A percentile compares a stretch with the other conserved stretches of the same genome.
phyloP scores from a whole-genome alignment of 306 rosid species.

The Mucuna pruriens region DNA sequence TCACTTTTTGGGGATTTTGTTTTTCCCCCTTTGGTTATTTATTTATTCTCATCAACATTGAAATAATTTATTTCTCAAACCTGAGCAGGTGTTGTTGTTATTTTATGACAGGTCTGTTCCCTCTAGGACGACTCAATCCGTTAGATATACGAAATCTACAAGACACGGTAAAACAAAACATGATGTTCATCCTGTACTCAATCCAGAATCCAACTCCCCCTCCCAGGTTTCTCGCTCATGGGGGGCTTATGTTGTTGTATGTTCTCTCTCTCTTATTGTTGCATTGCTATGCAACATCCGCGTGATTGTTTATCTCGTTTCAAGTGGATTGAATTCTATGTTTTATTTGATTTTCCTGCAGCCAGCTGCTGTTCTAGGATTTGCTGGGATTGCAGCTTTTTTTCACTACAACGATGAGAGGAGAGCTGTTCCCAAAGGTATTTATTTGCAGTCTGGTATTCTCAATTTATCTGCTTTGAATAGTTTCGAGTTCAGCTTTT shows the following conservation, averaged over 20 bases:
- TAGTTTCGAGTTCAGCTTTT: neutral
- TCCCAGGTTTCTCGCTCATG: conserved; percentile 53
- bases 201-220: conserved; percentile 37
- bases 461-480: neutral
- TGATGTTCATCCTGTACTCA: conserved; percentile 35
- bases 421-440: conserved; percentile 83
- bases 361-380: conserved; percentile 71
- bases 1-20: conserved; percentile 5
- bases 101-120: conserved; percentile 58
- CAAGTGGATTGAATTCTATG: neutral
- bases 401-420: conserved; percentile 82
- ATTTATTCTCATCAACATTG: neutral
- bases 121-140: conserved; percentile 51
- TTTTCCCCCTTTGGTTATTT: neutral
- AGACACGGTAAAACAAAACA: conserved; percentile 44
- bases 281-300: neutral
- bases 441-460: conserved; percentile 34
- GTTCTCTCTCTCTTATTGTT: conserved; percentile 12
- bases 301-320: neutral
- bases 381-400: conserved; percentile 73
- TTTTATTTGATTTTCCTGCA: conserved; percentile 45
- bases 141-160: conserved; percentile 56
- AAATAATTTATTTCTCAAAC: neutral
- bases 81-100: neutral
- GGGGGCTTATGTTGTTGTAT: conserved; percentile 65